A percentile compares a stretch with the other conserved stretches of the same genome.
Evolutionary conservation across 768 basidiomycete species (phyloP).

Genomic region (Brasilioporus rufonigricans): DNA sequence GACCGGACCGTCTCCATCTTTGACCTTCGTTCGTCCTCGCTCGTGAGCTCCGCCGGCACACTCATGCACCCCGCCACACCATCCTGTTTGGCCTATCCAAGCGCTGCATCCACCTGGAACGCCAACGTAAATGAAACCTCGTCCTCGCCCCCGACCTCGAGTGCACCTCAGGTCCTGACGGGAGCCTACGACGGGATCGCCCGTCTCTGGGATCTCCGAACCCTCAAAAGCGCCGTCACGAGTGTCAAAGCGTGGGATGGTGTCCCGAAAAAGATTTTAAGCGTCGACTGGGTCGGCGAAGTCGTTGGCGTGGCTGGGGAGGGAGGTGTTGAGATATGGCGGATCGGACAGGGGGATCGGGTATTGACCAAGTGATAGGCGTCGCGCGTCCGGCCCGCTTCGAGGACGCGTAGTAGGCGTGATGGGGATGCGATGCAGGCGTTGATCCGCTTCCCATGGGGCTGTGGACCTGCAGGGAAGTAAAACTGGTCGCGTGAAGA

Average conservation of each 20-base stretch:
- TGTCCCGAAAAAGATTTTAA: slow-evolving; percentile 49
- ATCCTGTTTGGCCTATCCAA: slow-evolving; percentile 51
- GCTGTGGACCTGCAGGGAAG: too few relatives aligned
- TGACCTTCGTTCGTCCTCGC: slow-evolving; percentile 53
- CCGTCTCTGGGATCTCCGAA: slow-evolving; percentile 77
- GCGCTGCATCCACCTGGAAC: background rate
- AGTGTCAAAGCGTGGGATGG: slow-evolving; percentile 62
- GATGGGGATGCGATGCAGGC: too few relatives aligned
- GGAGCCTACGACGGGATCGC: slow-evolving; percentile 80
- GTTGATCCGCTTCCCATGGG: too few relatives aligned
- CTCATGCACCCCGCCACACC: slow-evolving; percentile 67
- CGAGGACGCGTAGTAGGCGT: too few relatives aligned
- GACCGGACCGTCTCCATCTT: slow-evolving; percentile 73
- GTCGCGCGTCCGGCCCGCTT: too few relatives aligned
- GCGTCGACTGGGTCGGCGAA: slow-evolving; percentile 56
- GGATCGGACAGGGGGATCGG: slow-evolving; percentile 36
- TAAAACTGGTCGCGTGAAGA: too few relatives aligned
- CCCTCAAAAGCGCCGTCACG: slow-evolving; percentile 60
- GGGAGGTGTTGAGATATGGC: slow-evolving; percentile 65
- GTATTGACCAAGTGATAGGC: slow-evolving; percentile 1
- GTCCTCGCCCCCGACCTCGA: background rate
- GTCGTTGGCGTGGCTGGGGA: slow-evolving; percentile 62
- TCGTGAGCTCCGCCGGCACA: slow-evolving; percentile 37
- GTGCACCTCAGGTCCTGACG: slow-evolving; percentile 54
- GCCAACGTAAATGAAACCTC: slow-evolving; percentile 2